These are phyloP conservation scores for Colletotrichum chrysophilum DNA, from an alignment of 2,329 filamentous ascomycete species.

Conservation along the genomic window DNA sequence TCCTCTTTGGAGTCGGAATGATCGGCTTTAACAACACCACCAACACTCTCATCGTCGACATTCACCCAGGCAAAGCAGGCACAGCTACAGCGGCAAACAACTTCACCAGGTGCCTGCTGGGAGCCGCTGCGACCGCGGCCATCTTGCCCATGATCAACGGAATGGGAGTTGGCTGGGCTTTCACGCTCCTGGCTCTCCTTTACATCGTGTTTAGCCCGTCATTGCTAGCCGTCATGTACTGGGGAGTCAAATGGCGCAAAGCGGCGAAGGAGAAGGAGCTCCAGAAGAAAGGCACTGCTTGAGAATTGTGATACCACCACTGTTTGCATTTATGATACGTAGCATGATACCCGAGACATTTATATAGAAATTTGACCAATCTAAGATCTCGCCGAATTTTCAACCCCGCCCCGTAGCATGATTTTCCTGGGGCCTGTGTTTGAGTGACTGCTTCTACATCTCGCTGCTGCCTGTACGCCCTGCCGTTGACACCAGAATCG, in stretches of 20 bases:
- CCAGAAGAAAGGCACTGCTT: background rate
- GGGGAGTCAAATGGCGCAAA: conserved; percentile 49
- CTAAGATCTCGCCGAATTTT: background rate
- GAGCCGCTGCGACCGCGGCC: conserved; percentile 55
- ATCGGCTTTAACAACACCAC: conserved; percentile 60
- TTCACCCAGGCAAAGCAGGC: conserved; percentile 56
- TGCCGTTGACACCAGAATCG: background rate
- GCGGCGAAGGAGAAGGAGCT: conserved; percentile 32
- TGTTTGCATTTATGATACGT: background rate
- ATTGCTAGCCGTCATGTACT: conserved; percentile 44
- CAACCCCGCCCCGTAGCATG: background rate
- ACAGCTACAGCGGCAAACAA: conserved; percentile 64
- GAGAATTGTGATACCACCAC: background rate
- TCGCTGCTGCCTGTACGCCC: background rate
- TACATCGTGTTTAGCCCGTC: conserved; percentile 44
- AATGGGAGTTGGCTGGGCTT: conserved; percentile 58
- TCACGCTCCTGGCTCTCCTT: conserved; percentile 50
- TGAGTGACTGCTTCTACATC: background rate
- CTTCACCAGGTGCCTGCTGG: conserved; percentile 58
- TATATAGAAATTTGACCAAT: background rate
- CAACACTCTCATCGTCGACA: conserved; percentile 60
- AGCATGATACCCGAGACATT: background rate
- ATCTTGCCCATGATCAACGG: conserved; percentile 56
- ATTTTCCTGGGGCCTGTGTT: background rate
- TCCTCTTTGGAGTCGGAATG: conserved; percentile 51